A percentile compares a stretch with the other conserved stretches of the same genome.
These are phyloP conservation scores for Solanum sparsipilum DNA, from an alignment of 257 asterid species.

Conservation along the genomic window DNA sequence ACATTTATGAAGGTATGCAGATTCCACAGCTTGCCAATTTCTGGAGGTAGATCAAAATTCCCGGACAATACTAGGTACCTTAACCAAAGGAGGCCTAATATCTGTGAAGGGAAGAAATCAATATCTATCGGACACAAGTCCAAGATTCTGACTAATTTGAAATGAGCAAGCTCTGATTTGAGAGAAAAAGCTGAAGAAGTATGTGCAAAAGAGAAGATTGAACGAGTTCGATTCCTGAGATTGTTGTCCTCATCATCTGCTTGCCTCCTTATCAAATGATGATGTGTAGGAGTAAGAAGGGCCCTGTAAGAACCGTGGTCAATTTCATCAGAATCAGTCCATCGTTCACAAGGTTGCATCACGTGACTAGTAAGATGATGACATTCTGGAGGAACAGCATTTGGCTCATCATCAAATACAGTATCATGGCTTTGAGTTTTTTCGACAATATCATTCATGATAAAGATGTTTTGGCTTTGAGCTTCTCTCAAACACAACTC, in stretches of 20 bases:
- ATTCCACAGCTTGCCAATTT: background rate
- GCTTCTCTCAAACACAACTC: slow-evolving; percentile 2
- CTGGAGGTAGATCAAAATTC: no score
- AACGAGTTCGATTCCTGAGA: background rate
- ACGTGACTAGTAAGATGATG: no score
- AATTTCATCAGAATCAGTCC: no score
- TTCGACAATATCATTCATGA: background rate
- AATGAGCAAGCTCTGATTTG: background rate
- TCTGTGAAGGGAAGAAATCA: no score
- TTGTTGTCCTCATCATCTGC: background rate
- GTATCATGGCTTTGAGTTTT: no score
- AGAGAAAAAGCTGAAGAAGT: background rate
- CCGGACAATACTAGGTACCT: no score
- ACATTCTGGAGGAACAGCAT: no score
- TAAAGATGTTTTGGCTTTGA: background rate
- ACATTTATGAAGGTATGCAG: background rate
- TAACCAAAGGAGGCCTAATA: no score
- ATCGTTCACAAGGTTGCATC: no score
- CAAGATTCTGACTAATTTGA: slow-evolving; percentile 1
- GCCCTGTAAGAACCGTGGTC: background rate
- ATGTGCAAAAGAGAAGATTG: background rate
- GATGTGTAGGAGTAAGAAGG: background rate
- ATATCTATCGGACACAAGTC: background rate
- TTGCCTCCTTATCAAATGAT: background rate
- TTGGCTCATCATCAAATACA: no score